phyloP scores from a whole-genome alignment of 139 green algal genomes.

The Coelastrella sp. region DNA sequence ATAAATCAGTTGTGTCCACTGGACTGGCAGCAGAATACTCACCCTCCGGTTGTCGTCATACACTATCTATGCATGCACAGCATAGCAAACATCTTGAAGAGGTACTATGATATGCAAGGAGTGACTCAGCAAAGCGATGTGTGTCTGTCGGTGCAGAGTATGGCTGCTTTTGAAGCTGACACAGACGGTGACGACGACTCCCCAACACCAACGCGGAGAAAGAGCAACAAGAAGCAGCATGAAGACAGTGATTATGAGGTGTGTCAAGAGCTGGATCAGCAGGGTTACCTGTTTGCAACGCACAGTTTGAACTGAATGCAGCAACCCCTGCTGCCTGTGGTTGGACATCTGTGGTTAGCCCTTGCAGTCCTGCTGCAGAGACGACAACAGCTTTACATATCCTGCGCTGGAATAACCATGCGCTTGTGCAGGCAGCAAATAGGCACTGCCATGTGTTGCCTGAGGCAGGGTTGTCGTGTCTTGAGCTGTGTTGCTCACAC shows the following conservation, averaged over 20 bases:
- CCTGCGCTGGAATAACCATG: no score
- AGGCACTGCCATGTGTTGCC: no score
- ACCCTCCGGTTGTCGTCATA: no score
- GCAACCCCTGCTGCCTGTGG: not conserved
- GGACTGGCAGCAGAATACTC: not conserved
- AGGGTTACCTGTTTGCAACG: not conserved
- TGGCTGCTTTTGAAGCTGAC: not conserved
- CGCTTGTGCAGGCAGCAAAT: no score
- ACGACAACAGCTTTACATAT: no score
- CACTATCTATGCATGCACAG: not conserved
- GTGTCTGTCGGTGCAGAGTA: slow-evolving; percentile 14
- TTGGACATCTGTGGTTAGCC: not conserved
- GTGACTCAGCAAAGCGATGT: no score
- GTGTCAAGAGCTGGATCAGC: not conserved
- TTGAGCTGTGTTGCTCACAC: no score
- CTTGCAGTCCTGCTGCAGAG: not conserved
- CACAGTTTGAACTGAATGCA: not conserved
- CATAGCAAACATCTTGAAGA: no score
- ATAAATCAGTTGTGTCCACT: not conserved
- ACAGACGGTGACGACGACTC: slow-evolving; percentile 2
- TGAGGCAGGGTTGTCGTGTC: no score
- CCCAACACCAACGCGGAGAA: not conserved
- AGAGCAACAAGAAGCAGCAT: not conserved
- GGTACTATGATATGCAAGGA: not conserved
- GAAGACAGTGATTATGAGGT: slow-evolving; percentile 41